Evolutionary conservation across 257 asterid genomes (phyloP).

Genomic region (Lavandula angustifolia): DNA sequence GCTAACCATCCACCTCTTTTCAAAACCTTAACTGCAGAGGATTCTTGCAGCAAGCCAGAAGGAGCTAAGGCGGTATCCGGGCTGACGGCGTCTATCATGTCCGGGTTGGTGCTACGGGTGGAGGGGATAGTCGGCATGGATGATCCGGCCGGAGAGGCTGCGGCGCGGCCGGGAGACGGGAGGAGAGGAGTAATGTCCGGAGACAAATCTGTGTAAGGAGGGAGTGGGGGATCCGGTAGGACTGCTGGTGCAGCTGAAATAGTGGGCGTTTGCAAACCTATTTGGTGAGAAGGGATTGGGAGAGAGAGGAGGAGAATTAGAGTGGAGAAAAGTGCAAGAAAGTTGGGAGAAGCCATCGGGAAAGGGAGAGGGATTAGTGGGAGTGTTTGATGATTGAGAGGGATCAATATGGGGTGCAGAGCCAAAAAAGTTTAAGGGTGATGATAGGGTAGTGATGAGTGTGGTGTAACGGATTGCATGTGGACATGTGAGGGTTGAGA

Average conservation of each 20-base stretch:
- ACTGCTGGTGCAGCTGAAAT: conserved; percentile 48
- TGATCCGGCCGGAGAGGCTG: conserved; percentile 33
- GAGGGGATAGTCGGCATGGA: conserved; percentile 66
- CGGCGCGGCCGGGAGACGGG: conserved; percentile 52
- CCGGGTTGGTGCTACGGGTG: conserved; percentile 55
- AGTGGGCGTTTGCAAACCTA: not conserved
- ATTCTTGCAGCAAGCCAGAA: conserved; percentile 37
- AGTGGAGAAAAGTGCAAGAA: conserved; percentile 29
- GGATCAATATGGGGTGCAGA: conserved; percentile 46
- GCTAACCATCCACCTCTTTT: conserved; percentile 29
- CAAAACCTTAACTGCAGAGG: conserved; percentile 40
- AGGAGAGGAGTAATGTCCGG: conserved; percentile 72
- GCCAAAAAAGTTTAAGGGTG: conserved; percentile 31
- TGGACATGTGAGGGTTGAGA: conserved; percentile 39
- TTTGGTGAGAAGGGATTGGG: conserved; percentile 37
- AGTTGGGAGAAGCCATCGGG: conserved; percentile 36
- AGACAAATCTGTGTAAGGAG: conserved; percentile 45
- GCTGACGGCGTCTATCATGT: conserved; percentile 35
- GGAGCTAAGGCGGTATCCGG: conserved; percentile 62
- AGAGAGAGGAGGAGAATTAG: conserved; percentile 28
- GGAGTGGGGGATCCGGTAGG: conserved; percentile 33
- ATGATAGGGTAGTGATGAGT: conserved; percentile 42
- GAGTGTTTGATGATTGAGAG: conserved; percentile 18
- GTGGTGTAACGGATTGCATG: conserved; percentile 31
- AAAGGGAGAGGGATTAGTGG: not conserved